Conservation (phyloP, 1,139 yeast species). For the Diutina rugosa region DNA sequence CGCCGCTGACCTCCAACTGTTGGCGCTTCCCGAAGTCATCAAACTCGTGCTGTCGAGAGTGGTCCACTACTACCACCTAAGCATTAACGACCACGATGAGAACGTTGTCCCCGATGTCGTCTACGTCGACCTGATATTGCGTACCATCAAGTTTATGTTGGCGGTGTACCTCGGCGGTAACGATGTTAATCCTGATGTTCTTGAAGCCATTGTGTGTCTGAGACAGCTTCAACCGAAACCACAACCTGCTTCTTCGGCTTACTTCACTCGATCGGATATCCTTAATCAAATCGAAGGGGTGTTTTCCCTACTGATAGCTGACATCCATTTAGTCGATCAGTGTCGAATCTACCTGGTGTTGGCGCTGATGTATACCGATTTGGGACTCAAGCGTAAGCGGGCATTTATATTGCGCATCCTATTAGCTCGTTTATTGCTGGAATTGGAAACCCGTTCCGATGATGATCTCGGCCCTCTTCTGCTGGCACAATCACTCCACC, state of each 20-base stretch:
- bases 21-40: slow-evolving; percentile 36
- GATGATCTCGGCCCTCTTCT: slow-evolving; percentile 3
- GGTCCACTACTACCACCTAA: slow-evolving; percentile 43
- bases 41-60: slow-evolving; percentile 31
- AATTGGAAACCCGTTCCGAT: slow-evolving; percentile 9
- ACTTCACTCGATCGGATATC: slow-evolving; percentile 26
- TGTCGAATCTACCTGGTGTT: slow-evolving; percentile 52
- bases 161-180: slow-evolving; percentile 35
- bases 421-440: slow-evolving; percentile 38
- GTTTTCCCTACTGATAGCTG: slow-evolving; percentile 23
- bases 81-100: slow-evolving; percentile 41
- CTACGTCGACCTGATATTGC: slow-evolving; percentile 56
- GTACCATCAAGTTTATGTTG: slow-evolving; percentile 53
- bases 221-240: background rate
- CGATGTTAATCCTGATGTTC: slow-evolving; percentile 12
- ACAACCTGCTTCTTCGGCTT: slow-evolving; percentile 3
- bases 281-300: slow-evolving; percentile 36
- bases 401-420: slow-evolving; percentile 57
- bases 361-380: slow-evolving; percentile 49
- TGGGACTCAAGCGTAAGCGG: slow-evolving; percentile 54
- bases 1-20: background rate
- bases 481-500: slow-evolving; percentile 7
- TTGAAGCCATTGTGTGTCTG: background rate
- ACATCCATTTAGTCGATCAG: slow-evolving; percentile 39
- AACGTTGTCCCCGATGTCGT: slow-evolving; percentile 79